Evolutionary conservation across 257 asterid genomes (phyloP).

Genomic region (Prunella vulgaris): DNA sequence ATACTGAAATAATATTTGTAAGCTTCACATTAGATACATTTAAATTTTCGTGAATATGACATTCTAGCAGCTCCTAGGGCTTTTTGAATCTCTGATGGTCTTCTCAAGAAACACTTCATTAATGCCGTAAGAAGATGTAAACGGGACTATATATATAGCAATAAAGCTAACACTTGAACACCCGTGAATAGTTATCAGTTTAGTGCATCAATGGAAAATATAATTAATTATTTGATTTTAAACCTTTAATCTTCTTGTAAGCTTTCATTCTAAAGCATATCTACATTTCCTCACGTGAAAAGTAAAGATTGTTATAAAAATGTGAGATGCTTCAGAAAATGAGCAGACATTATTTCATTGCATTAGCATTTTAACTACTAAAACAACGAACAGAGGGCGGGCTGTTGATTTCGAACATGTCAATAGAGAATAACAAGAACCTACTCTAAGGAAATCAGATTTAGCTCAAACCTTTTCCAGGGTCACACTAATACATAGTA

Average conservation of each 20-base stretch:
- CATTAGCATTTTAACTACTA: background rate
- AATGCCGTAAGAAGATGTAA: conserved; percentile 91
- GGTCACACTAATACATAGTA: background rate
- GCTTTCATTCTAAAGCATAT: background rate
- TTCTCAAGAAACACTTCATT: conserved; percentile 86
- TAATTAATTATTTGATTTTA: background rate
- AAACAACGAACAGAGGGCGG: background rate
- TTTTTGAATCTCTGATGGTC: conserved; percentile 89
- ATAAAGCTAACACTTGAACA: conserved; percentile 21
- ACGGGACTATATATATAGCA: conserved; percentile 75
- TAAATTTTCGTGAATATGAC: background rate
- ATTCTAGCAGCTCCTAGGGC: conserved; percentile 76
- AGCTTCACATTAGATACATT: conserved; percentile 10
- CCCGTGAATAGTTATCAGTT: conserved; percentile 3
- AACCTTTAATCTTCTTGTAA: background rate
- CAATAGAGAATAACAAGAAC: conserved; percentile 54
- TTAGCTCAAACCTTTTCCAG: conserved; percentile 14
- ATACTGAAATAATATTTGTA: background rate
- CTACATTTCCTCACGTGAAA: conserved; percentile 5
- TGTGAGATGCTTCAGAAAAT: background rate
- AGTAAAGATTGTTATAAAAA: background rate
- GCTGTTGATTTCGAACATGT: background rate
- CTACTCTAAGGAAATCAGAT: conserved; percentile 35
- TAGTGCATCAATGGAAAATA: background rate
- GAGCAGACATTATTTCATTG: background rate